Conservation (phyloP, 2,329 filamentous ascomycete species). For the Alternaria hordeiaustralica region DNA sequence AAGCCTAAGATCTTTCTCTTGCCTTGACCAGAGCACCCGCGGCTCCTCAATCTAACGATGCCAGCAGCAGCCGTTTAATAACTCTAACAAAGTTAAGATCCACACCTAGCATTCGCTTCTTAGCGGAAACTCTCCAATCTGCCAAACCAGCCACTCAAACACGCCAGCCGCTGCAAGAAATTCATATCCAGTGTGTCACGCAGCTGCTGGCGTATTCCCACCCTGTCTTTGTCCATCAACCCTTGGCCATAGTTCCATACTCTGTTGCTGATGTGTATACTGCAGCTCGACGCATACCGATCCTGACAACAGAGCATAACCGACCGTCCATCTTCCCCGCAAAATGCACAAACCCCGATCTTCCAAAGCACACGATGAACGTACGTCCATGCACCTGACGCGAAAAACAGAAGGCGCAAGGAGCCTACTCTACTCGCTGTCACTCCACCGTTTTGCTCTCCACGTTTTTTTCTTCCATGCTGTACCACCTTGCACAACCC, state of each 20-base stretch:
- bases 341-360: conserved; percentile 10
- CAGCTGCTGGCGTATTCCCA: neutral
- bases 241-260: neutral
- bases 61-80: conserved; percentile 28
- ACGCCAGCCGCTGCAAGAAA: conserved; percentile 12
- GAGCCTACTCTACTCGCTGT: neutral
- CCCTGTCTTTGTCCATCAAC: neutral
- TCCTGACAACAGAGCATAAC: neutral
- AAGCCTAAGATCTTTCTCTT: conserved; percentile 42
- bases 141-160: neutral
- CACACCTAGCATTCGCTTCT: conserved; percentile 28
- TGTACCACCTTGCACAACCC: neutral
- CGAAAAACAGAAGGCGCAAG: neutral
- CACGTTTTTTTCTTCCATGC: neutral
- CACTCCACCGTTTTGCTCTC: neutral
- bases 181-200: conserved; percentile 8
- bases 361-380: neutral
- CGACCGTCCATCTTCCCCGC: conserved; percentile 8
- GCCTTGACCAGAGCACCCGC: neutral
- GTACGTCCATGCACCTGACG: conserved; percentile 7
- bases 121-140: conserved; percentile 4
- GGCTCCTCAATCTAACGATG: conserved; percentile 18
- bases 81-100: conserved; percentile 40
- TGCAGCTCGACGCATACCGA: conserved; percentile 9
- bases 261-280: conserved; percentile 1